Conservation (phyloP, 2,329 filamentous ascomycete genomes). For the Penicillium polonicum region DNA sequence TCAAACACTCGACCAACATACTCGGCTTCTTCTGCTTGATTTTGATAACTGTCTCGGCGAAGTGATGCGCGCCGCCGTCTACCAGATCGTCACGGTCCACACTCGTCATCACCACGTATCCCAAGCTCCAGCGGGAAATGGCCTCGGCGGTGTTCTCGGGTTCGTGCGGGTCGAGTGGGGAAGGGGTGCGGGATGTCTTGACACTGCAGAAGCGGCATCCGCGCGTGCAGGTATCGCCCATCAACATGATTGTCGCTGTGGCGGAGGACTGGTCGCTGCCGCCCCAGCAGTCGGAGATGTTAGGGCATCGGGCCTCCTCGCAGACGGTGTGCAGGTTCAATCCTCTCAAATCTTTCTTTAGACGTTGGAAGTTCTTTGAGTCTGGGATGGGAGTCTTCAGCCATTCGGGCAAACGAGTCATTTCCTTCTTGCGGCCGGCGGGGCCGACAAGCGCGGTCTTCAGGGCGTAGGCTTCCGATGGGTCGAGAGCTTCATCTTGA, state of each 20-base stretch:
- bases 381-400: conserved; percentile 92
- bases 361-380: conserved; percentile 85
- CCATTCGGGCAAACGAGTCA: conserved; percentile 82
- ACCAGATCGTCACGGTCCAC: conserved; percentile 91
- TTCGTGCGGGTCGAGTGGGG: conserved; percentile 90
- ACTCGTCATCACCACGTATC: conserved; percentile 90
- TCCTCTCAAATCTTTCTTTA: conserved; percentile 89
- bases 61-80: conserved; percentile 86
- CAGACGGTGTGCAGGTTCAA: conserved; percentile 92
- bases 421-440: conserved; percentile 61
- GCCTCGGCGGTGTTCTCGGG: conserved; percentile 96
- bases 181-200: conserved; percentile 74
- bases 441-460: conserved; percentile 62
- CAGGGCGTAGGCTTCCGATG: conserved; percentile 57
- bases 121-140: conserved; percentile 85
- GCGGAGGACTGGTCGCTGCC: conserved; percentile 83
- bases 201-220: conserved; percentile 97
- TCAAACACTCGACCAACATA: conserved; percentile 48
- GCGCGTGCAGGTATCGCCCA: conserved; percentile 96
- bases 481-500: conserved; percentile 44
- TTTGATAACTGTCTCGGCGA: conserved; percentile 88
- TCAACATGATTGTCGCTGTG: conserved; percentile 98
- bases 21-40: conserved; percentile 73
- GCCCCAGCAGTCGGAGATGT: conserved; percentile 98
- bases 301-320: conserved; percentile 95